Conservation (phyloP, 129 eudicot species). For the Heracleum sosnowskyi region DNA sequence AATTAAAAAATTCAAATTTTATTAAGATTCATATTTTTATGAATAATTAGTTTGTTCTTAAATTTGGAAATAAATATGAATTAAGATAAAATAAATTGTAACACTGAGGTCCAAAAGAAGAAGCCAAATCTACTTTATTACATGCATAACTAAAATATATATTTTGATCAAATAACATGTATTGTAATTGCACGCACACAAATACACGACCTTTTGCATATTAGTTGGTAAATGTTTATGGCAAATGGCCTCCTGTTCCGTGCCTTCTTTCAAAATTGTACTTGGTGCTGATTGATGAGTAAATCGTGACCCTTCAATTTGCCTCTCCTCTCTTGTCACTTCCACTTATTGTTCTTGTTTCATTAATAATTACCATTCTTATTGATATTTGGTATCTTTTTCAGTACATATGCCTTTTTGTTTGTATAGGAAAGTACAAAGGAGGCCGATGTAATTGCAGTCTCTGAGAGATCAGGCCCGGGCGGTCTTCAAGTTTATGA, state of each 20-base stretch:
- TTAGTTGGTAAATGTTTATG: background rate
- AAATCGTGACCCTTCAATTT: background rate
- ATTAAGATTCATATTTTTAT: no score
- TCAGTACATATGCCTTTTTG: background rate
- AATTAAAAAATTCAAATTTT: no score
- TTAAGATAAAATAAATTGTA: no score
- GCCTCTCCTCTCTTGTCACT: background rate
- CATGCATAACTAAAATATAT: no score
- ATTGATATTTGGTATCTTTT: background rate
- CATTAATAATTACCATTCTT: background rate
- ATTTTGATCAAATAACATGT: no score
- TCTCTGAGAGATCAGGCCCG: slow-evolving; percentile 50
- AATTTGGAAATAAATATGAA: no score
- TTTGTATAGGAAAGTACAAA: slow-evolving; percentile 75
- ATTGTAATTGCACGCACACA: no score
- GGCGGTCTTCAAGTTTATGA: slow-evolving; percentile 62
- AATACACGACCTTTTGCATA: background rate
- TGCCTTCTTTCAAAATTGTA: background rate
- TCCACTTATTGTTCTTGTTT: background rate
- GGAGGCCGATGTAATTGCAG: slow-evolving; percentile 63
- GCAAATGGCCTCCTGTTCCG: background rate
- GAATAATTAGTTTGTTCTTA: no score
- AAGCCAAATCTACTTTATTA: no score
- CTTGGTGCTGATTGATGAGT: background rate
- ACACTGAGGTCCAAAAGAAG: no score